Evolutionary conservation across 495 filamentous ascomycete genomes (phyloP), one percentile per base, ranked within the genome.

Genomic region (Talaromyces liani): DNA sequence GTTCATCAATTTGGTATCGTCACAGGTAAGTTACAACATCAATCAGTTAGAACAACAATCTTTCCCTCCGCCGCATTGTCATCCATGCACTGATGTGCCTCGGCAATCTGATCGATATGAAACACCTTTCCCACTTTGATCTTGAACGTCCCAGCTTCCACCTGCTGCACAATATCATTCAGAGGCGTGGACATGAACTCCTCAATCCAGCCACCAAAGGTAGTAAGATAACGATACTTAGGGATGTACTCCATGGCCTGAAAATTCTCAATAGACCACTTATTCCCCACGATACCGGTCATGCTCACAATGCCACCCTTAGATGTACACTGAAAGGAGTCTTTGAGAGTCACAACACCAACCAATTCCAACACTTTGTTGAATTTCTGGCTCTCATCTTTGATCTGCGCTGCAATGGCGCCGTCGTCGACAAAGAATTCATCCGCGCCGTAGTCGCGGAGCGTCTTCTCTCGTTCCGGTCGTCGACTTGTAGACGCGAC

Each of bases 331-430:
- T 71, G 63, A 59, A 84, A 53, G 3, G 78, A 80, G 63, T 84
- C 82, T 4, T 70, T 59, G 39, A 81, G 63, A 1, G 71, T 73
- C 4, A 70, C 71, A 5, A 71, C 73, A 1, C 78, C 80, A 45
- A 82, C 72, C 4, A 82, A 66, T 66, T 83, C 77, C 14, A 85
- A 70, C 9, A 84, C 74, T 58, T 82, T 83, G 51, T 84, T 77
- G 31, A 75, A 79, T 7, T 71, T 71, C 18, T 73, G 71, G 54
- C 64, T 64, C 14, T 72, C 58, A 53, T 75, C 65, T 60, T 65
- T 66, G 20, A 81, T 69, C 58, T 79, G 63, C 4, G 70, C 67
- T 6, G 66, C 70, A n/a, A 81, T 66, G 18, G 54, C 69, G 1
- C 78, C 79, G 61, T 68, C 64, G 61, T 82, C 78, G 45, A 82